Percentiles rank a stretch among this genome's conserved stretches.
phyloP scores from a whole-genome alignment of 179 eudicot species.

The Gypsophila paniculata region DNA sequence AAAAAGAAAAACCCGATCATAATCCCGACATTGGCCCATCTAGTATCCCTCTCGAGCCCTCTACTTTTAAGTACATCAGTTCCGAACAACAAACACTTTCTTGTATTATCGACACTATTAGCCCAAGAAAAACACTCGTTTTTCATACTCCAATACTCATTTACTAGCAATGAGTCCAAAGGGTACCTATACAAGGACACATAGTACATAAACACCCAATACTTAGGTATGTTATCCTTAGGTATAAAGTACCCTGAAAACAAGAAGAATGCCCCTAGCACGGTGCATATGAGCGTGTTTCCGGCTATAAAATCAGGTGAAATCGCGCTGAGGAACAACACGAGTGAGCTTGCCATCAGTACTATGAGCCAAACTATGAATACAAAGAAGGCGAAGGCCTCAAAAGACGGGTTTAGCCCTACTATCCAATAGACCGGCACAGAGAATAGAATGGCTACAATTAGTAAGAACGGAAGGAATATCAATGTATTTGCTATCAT shows the following conservation, averaged over 20 bases:
- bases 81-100: slow-evolving; percentile 60
- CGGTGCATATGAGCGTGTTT: slow-evolving; percentile 80
- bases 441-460: slow-evolving; percentile 63
- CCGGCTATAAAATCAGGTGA: slow-evolving; percentile 86
- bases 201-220: slow-evolving; percentile 94
- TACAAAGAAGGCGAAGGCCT: slow-evolving; percentile 61
- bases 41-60: slow-evolving; percentile 67
- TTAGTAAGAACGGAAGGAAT: slow-evolving; percentile 74
- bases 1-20: slow-evolving; percentile 77
- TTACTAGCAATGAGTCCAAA: slow-evolving; percentile 62
- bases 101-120: slow-evolving; percentile 22
- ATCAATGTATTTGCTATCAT: slow-evolving; percentile 77
- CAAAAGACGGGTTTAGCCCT: slow-evolving; percentile 64
- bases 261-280: slow-evolving; percentile 78
- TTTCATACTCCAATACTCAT: slow-evolving; percentile 80
- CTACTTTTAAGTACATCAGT: slow-evolving; percentile 60
- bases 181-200: slow-evolving; percentile 83
- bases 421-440: slow-evolving; percentile 82
- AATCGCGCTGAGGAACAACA: slow-evolving; percentile 71
- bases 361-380: slow-evolving; percentile 77
- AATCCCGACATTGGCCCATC: slow-evolving; percentile 82
- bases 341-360: slow-evolving; percentile 88
- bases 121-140: slow-evolving; percentile 53
- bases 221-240: slow-evolving; percentile 69
- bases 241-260: slow-evolving; percentile 94